Base-by-base conservation (phyloP, 2,329 filamentous ascomycete genomes). In the Ploettnerulaceae sp. region DNA sequence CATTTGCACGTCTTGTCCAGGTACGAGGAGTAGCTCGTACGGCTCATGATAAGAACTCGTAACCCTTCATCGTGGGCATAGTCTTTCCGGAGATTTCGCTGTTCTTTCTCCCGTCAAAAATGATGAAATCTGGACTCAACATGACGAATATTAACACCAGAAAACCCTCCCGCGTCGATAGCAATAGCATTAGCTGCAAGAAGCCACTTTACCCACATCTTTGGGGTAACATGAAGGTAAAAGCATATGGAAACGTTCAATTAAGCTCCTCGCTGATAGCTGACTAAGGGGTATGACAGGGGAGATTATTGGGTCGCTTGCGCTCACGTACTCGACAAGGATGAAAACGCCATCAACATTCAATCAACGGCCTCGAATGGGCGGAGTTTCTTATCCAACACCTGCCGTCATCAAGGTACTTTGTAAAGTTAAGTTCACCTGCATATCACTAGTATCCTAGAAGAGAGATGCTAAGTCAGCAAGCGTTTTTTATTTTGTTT, bases 311-410 rank as follows among this genome's bases (percentile, higher is more conserved):
- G n/a, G n/a, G n/a, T n/a, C n/a, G n/a, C n/a, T n/a, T n/a, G 36
- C 24, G 36, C 29, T 39, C 24, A 24, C 36, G 36, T 28, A 39
- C 14, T 26, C 11, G 24, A 29, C 36, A 29, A 29, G 36, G 36
- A 39, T 39, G 7, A 39, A 39, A 29, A 39, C 36, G 36, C 36
- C 36, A 39, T 39, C 36, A 21, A 20, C 15, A 12, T 28, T 39
- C 36, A 39, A 39, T 39, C 36, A 39, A 39, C 25, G 9, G 29
- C 36, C 14, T 26, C 24, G 7, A 36, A 12, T 7, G 5, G 15
- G 6, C 15, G 11, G 14, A 17, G n/a, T n/a, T 28, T 12, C 14
- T 28, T 28, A 39, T 29, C 36, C n/a, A n/a, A n/a, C n/a, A n/a
- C 4, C 21, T 26, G 17, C 3, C 36, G 24, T 28, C 14, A 28